Conservation (phyloP, 2,329 filamentous ascomycete species). For the Colletotrichum gloeosporioides region DNA sequence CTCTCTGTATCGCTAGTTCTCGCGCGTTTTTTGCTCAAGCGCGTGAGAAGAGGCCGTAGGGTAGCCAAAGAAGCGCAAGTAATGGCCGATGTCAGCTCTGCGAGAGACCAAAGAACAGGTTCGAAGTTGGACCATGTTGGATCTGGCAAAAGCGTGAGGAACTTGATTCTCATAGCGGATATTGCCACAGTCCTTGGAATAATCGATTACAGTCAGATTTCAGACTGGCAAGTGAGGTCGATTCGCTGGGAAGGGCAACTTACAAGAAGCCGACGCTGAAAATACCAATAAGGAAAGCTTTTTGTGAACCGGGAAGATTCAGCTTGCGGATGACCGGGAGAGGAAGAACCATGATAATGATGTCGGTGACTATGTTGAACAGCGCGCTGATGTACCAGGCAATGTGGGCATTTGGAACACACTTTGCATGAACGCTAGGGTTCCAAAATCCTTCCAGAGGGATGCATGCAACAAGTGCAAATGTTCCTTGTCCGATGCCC, state of each 20-base stretch:
- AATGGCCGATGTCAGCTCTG: not conserved
- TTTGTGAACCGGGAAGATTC: not conserved
- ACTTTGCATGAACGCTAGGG: not conserved
- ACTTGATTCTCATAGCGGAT: not conserved
- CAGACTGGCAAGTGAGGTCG: not conserved
- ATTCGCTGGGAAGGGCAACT: not conserved
- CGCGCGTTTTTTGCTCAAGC: not conserved
- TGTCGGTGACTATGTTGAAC: not conserved
- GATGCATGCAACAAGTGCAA: not conserved
- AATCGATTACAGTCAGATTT: not conserved
- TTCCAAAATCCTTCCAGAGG: not conserved
- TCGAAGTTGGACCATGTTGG: not conserved
- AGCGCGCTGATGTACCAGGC: not conserved
- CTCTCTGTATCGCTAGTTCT: not conserved
- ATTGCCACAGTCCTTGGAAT: not conserved
- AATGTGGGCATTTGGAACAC: not conserved
- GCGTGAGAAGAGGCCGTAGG: not conserved
- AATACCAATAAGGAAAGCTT: not conserved
- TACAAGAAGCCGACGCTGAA: not conserved
- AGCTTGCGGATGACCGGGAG: not conserved
- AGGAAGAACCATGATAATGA: not conserved
- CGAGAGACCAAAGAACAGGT: not conserved
- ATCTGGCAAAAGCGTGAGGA: not conserved
- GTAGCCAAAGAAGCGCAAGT: not conserved
- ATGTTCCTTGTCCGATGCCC: not conserved